Percentiles rank a stretch among this genome's conserved stretches.
phyloP scores from a whole-genome alignment of 2,329 filamentous ascomycete species.

The Botrytis hyacinthi region DNA sequence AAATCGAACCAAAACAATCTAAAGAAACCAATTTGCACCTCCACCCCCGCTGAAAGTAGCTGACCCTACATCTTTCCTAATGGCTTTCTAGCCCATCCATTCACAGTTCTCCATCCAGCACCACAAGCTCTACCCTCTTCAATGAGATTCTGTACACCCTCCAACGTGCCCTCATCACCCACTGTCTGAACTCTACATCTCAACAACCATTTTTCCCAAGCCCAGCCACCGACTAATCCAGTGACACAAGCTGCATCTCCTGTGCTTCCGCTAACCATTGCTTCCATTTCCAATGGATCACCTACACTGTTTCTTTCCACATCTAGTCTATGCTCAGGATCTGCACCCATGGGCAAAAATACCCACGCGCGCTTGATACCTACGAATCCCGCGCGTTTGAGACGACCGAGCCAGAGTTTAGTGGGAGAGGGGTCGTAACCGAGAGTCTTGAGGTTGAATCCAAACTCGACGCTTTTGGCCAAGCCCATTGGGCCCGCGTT shows the following conservation, averaged over 20 bases:
- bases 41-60: background rate
- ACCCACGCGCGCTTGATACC: conserved; percentile 83
- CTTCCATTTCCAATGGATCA: conserved; percentile 55
- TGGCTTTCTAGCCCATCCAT: conserved; percentile 64
- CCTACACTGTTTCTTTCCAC: conserved; percentile 42
- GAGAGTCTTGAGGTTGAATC: conserved; percentile 81
- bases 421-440: conserved; percentile 87
- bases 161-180: conserved; percentile 61
- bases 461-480: conserved; percentile 87
- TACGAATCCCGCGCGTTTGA: conserved; percentile 74
- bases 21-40: conserved; percentile 1
- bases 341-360: conserved; percentile 76
- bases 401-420: conserved; percentile 72
- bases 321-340: conserved; percentile 45
- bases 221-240: conserved; percentile 81
- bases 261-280: conserved; percentile 65
- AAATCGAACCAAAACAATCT: background rate
- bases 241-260: conserved; percentile 71
- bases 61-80: conserved; percentile 17
- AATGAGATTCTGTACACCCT: conserved; percentile 58
- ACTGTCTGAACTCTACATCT: conserved; percentile 85
- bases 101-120: conserved; percentile 60
- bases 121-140: conserved; percentile 61
- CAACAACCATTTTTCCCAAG: conserved; percentile 95
- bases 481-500: conserved; percentile 77